Percentiles rank a stretch among this genome's conserved stretches.
Conservation (phyloP, 169 alveolate genomes). For the Plasmodium fragile region DNA sequence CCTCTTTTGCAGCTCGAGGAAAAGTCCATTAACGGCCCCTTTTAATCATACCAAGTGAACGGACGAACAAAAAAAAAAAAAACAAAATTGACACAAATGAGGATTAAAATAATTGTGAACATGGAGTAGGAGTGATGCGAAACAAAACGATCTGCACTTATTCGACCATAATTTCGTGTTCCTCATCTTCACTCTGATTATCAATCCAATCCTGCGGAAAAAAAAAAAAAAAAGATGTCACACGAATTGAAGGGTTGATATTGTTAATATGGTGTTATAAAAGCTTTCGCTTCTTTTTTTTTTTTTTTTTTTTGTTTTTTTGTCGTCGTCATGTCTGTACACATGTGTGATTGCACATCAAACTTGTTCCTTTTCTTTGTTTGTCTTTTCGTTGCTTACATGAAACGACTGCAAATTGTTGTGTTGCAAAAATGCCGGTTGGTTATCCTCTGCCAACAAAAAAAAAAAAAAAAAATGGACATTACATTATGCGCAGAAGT, state of each 20-base stretch:
- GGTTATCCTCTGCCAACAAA: conserved; percentile 40
- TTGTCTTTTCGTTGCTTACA: conserved; percentile 30
- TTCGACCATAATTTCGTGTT: conserved; percentile 75
- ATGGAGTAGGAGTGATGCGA: not conserved
- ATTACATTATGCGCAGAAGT: not conserved
- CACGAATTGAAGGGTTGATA: not conserved
- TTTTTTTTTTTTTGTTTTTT: conserved; percentile 22
- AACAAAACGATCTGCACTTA: not conserved
- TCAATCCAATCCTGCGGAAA: conserved; percentile 75
- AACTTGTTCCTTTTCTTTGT: conserved; percentile 14
- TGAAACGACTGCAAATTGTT: conserved; percentile 65
- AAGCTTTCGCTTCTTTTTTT: not conserved
- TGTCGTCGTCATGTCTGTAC: not conserved
- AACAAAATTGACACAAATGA: not conserved
- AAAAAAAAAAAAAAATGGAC: conserved; percentile 9
- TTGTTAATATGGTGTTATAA: conserved; percentile 12
- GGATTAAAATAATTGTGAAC: not conserved
- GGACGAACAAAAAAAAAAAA: not conserved
- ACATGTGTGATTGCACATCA: not conserved
- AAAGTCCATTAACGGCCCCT: conserved; percentile 73
- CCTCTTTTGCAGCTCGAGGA: conserved; percentile 73
- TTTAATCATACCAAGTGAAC: conserved; percentile 30
- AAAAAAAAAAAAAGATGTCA: not conserved
- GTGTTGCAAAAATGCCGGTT: conserved; percentile 30
- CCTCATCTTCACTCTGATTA: conserved; percentile 78